phyloP scores from a whole-genome alignment of 345 rosid genomes.

The Camelina neglecta region DNA sequence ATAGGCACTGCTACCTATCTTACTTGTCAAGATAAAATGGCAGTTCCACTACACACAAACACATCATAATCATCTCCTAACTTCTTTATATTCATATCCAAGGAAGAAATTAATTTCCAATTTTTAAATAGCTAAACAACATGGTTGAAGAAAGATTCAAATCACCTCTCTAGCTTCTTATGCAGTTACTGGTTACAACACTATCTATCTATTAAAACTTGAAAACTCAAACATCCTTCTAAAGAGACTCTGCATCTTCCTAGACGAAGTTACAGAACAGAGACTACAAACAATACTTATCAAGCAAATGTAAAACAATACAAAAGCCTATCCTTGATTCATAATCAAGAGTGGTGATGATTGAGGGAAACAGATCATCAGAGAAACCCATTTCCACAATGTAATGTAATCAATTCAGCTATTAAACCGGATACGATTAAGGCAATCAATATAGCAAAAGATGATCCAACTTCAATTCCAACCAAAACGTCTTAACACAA shows the following conservation, averaged over 20 bases:
- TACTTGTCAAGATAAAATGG: not conserved
- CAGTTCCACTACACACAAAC: not conserved
- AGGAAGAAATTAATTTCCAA: too few species aligned
- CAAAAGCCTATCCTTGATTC: too few species aligned
- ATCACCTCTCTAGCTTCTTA: not conserved
- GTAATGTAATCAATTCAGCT: not conserved
- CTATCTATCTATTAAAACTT: not conserved
- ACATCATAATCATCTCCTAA: not conserved
- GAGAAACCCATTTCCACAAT: not conserved
- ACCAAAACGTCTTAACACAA: conserved; percentile 19
- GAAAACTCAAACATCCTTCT: not conserved
- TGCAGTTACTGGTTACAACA: not conserved
- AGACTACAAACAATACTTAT: not conserved
- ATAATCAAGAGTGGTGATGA: too few species aligned
- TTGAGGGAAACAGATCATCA: not conserved
- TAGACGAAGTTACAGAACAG: not conserved
- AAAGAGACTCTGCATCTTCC: not conserved
- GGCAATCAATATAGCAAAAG: not conserved
- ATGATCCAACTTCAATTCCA: conserved; percentile 8
- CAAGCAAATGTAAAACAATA: too few species aligned
- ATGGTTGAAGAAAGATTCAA: not conserved
- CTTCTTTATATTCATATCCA: too few species aligned
- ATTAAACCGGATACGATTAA: not conserved
- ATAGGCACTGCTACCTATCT: not conserved
- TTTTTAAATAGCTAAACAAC: not conserved